Evolutionary conservation across 2,329 filamentous ascomycete species (phyloP).

Genomic region (Dendryphion nanum): DNA sequence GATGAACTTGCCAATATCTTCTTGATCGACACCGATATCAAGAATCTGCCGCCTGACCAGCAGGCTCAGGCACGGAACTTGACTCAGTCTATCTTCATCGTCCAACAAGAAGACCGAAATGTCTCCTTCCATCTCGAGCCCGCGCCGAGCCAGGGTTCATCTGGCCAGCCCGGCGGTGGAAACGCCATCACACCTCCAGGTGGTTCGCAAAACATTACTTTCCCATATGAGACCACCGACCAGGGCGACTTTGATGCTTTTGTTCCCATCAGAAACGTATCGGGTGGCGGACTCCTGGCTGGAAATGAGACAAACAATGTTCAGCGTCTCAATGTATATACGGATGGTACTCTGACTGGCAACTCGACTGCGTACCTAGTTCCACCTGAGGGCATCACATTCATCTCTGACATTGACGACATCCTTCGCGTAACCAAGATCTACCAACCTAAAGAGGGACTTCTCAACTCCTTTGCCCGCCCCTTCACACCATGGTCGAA

Average conservation of each 20-base stretch:
- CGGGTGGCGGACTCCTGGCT: conserved; percentile 50
- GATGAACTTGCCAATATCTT: conserved; percentile 70
- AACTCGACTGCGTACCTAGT: conserved; percentile 78
- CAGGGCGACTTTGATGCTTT: conserved; percentile 75
- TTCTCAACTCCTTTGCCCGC: conserved; percentile 73
- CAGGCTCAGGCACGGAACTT: conserved; percentile 70
- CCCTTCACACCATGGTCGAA: conserved; percentile 72
- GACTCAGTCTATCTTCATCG: conserved; percentile 70
- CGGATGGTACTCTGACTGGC: conserved; percentile 63
- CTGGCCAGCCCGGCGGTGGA: conserved; percentile 48
- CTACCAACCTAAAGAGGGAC: conserved; percentile 70
- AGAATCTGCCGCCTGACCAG: conserved; percentile 57
- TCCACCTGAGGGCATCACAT: conserved; percentile 66
- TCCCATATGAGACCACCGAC: conserved; percentile 65
- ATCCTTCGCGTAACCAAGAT: conserved; percentile 80
- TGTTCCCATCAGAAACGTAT: conserved; percentile 60
- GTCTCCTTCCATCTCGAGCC: conserved; percentile 65
- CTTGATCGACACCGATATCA: conserved; percentile 63
- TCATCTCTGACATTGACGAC: conserved; percentile 77
- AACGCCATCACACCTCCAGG: conserved; percentile 55
- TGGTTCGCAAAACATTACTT: conserved; percentile 60
- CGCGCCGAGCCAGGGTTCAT: conserved; percentile 55
- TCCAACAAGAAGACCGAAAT: conserved; percentile 66
- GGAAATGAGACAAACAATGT: conserved; percentile 65
- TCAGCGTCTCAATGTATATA: conserved; percentile 68